These are phyloP conservation scores for Fusarium acutatum DNA, from an alignment of 2,329 filamentous ascomycete genomes.

Conservation along the genomic window DNA sequence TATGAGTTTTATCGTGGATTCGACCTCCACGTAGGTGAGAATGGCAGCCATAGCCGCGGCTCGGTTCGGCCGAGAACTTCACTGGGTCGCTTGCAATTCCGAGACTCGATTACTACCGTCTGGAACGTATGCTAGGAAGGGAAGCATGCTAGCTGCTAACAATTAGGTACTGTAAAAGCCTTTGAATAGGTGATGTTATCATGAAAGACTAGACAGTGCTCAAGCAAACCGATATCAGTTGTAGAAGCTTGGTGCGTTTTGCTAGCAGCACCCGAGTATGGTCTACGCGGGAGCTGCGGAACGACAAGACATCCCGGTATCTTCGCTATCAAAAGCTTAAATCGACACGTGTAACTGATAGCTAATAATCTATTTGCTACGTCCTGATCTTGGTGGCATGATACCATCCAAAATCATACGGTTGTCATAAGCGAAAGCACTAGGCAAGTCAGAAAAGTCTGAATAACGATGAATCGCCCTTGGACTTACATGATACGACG, in stretches of 20 bases:
- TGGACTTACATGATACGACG: not conserved
- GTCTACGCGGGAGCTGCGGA: not conserved
- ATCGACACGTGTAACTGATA: not conserved
- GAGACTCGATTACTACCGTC: not conserved
- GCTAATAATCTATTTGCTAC: not conserved
- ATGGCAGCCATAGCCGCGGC: not conserved
- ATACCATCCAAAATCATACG: not conserved
- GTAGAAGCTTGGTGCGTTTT: not conserved
- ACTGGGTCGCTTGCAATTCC: not conserved
- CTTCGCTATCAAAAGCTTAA: not conserved
- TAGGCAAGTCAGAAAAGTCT: not conserved
- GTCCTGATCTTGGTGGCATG: not conserved
- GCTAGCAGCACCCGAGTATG: not conserved
- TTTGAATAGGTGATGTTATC: not conserved
- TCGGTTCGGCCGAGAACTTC: slow-evolving; percentile 1
- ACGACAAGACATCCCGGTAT: not conserved
- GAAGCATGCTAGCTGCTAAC: not conserved
- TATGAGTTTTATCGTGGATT: not conserved
- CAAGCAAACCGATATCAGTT: not conserved
- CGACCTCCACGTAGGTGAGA: not conserved
- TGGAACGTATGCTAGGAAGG: not conserved
- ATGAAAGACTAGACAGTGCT: not conserved
- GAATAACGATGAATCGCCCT: not conserved
- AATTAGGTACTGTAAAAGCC: fast-evolving
- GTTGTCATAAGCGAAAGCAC: not conserved